These are phyloP conservation scores for Heracleum sosnowskyi DNA, from an alignment of 129 eudicot genomes.

Conservation along the genomic window DNA sequence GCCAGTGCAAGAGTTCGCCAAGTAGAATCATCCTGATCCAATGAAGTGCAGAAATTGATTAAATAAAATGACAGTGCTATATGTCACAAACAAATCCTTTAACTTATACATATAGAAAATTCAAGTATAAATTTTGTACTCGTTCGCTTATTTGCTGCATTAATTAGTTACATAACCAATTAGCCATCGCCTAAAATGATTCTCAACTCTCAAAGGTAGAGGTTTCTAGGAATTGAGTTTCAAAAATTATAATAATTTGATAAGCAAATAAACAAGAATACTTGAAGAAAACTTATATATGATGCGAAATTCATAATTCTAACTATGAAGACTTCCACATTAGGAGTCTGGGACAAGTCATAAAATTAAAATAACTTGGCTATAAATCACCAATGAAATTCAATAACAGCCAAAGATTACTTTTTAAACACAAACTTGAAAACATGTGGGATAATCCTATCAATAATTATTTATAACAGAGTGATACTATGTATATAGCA, in stretches of 20 bases:
- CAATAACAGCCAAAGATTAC: no score
- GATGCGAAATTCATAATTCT: background rate
- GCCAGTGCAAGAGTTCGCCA: constrained; percentile 78
- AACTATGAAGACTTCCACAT: background rate
- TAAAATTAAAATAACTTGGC: background rate
- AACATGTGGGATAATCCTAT: background rate
- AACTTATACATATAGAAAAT: background rate
- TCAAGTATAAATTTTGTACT: no score
- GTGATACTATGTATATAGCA: background rate
- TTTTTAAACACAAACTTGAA: background rate
- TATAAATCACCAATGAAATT: background rate
- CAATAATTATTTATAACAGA: background rate
- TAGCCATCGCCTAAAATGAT: background rate
- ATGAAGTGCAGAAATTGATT: background rate
- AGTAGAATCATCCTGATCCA: constrained; percentile 57
- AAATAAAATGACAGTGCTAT: background rate
- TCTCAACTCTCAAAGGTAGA: background rate
- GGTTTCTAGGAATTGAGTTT: background rate
- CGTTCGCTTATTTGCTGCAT: background rate
- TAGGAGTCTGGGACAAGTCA: background rate
- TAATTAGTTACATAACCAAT: background rate
- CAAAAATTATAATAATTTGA: background rate
- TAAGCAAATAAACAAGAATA: background rate
- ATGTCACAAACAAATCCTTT: background rate
- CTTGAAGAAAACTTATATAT: background rate